Conservation (phyloP, 192 early-diverging fungal genomes). For the Lobosporangium transversale region DNA sequence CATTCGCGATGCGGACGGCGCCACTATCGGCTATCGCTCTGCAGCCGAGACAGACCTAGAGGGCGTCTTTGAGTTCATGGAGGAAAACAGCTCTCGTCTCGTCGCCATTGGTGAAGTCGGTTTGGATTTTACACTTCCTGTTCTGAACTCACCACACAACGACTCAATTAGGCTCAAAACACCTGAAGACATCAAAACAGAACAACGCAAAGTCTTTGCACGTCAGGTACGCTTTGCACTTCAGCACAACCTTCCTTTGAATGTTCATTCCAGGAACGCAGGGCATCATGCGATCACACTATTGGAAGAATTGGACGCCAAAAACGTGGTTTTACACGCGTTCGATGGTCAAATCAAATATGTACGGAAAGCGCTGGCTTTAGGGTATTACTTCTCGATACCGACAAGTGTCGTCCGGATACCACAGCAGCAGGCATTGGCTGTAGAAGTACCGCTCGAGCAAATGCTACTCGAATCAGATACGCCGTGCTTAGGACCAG, state of each 20-base stretch:
- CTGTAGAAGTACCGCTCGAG: slow-evolving; percentile 54
- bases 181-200: slow-evolving; percentile 55
- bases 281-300: slow-evolving; percentile 65
- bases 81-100: slow-evolving; percentile 47
- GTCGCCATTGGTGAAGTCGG: slow-evolving; percentile 60
- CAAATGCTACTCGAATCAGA: slow-evolving; percentile 67
- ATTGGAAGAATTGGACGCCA: slow-evolving; percentile 57
- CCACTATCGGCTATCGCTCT: slow-evolving; percentile 34
- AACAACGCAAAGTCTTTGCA: slow-evolving; percentile 61
- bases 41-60: slow-evolving; percentile 53
- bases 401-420: slow-evolving; percentile 62
- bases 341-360: slow-evolving; percentile 65
- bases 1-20: slow-evolving; percentile 39
- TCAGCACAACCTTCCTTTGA: slow-evolving; percentile 57
- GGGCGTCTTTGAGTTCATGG: slow-evolving; percentile 54
- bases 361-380: slow-evolving; percentile 52
- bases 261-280: slow-evolving; percentile 67
- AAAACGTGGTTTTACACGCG: slow-evolving; percentile 63
- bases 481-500: slow-evolving; percentile 63
- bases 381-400: slow-evolving; percentile 65
- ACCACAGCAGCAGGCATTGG: slow-evolving; percentile 61
- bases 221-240: slow-evolving; percentile 59
- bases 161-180: slow-evolving; percentile 18
- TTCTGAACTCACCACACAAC: slow-evolving; percentile 49
- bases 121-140: slow-evolving; percentile 60